Conservation (phyloP, 2,329 filamentous ascomycete species). For the Talaromyces islandicus region DNA sequence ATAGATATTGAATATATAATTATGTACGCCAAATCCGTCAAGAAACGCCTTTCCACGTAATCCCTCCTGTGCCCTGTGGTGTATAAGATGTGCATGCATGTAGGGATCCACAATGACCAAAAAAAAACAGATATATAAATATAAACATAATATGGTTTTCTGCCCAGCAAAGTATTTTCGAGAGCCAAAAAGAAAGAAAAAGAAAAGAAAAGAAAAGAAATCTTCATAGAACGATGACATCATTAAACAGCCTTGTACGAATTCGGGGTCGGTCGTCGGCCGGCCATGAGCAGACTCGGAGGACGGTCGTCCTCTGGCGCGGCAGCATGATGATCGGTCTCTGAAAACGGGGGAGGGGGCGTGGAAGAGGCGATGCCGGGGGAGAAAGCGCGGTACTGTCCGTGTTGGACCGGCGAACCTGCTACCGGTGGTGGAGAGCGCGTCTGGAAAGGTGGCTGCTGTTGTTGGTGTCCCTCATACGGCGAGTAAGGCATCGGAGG, state of each 20-base stretch:
- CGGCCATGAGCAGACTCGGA: constrained; percentile 36
- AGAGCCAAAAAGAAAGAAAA: neutral
- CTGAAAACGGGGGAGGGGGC: constrained; percentile 1
- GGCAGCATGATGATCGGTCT: neutral
- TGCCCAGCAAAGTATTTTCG: neutral
- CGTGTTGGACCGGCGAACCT: neutral
- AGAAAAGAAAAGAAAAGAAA: neutral
- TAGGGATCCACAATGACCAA: neutral
- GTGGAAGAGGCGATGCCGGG: constrained; percentile 2
- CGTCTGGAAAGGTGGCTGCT: constrained; percentile 2
- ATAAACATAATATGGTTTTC: neutral
- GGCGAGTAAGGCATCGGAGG: constrained; percentile 7
- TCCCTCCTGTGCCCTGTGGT: neutral
- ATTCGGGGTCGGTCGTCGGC: constrained; percentile 30
- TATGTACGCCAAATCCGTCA: neutral
- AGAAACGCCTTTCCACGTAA: neutral
- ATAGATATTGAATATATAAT: neutral
- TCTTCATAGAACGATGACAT: neutral
- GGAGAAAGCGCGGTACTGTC: constrained; percentile 1
- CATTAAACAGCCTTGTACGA: constrained; percentile 28
- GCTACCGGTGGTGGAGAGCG: constrained; percentile 3
- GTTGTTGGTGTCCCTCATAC: constrained; percentile 4
- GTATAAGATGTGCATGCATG: neutral
- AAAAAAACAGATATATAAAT: neutral
- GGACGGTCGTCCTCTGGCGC: constrained; percentile 23